Conservation (phyloP, 2,329 filamentous ascomycete species). For the Alternaria sp. region DNA sequence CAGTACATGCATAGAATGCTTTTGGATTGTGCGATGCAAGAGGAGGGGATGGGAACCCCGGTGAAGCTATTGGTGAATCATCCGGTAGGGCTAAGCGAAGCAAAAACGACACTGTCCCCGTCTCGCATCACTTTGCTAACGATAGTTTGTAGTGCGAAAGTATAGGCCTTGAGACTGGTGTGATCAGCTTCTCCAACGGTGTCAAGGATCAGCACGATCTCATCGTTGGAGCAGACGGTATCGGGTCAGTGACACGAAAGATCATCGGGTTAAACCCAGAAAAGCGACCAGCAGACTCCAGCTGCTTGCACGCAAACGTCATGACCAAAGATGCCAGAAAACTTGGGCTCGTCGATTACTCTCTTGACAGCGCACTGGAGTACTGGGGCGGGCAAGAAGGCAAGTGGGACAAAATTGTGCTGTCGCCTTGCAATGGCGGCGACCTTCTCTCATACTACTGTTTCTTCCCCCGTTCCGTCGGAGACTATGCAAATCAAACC, state of each 20-base stretch:
- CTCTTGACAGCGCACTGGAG: conserved; percentile 67
- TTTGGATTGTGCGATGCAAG: conserved; percentile 65
- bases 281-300: conserved; percentile 66
- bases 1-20: conserved; percentile 75
- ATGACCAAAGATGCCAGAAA: conserved; percentile 66
- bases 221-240: conserved; percentile 71
- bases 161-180: conserved; percentile 61
- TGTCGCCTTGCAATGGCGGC: conserved; percentile 73
- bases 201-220: conserved; percentile 63
- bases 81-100: conserved; percentile 30
- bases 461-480: conserved; percentile 69
- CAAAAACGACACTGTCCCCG: neutral
- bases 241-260: conserved; percentile 70
- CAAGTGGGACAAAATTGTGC: conserved; percentile 72
- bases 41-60: conserved; percentile 63
- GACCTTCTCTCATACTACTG: conserved; percentile 73
- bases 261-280: conserved; percentile 69
- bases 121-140: neutral
- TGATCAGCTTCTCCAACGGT: conserved; percentile 57
- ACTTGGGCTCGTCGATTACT: conserved; percentile 70
- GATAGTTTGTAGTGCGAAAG: conserved; percentile 52
- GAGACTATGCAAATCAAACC: conserved; percentile 68
- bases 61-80: conserved; percentile 66
- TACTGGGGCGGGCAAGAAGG: conserved; percentile 75
- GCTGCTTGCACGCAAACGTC: conserved; percentile 72